phyloP scores from a whole-genome alignment of 306 rosid genomes.

The Medicago lupulina region DNA sequence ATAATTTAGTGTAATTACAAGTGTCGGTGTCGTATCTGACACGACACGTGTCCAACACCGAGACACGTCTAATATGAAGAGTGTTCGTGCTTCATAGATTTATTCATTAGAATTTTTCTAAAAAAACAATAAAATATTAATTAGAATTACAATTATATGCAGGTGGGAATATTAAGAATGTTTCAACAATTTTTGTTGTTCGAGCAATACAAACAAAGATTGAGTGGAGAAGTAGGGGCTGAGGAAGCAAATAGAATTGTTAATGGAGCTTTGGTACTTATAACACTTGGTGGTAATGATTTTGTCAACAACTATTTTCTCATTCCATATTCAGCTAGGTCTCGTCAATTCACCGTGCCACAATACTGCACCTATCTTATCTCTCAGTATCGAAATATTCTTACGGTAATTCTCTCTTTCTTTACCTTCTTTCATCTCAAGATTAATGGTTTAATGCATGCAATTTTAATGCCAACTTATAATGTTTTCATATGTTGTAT shows the following conservation, averaged over 20 bases:
- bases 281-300: conserved; percentile 75
- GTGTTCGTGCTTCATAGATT: too few relatives aligned
- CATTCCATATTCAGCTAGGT: conserved; percentile 51
- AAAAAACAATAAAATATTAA: too few relatives aligned
- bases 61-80: too few relatives aligned
- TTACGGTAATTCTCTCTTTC: conserved; percentile 39
- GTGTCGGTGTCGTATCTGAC: too few relatives aligned
- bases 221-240: conserved; percentile 53
- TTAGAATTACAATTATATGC: neutral
- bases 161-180: conserved; percentile 63
- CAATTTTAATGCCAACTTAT: neutral
- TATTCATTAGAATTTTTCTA: too few relatives aligned
- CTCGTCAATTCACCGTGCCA: conserved; percentile 63
- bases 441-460: too few relatives aligned
- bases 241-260: conserved; percentile 45
- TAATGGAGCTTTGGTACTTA: conserved; percentile 50
- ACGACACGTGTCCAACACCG: too few relatives aligned
- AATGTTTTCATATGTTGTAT: neutral
- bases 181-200: conserved; percentile 51
- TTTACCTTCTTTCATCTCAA: neutral
- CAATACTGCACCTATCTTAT: conserved; percentile 52
- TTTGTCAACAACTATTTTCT: conserved; percentile 70
- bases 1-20: too few relatives aligned
- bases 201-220: conserved; percentile 50
- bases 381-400: conserved; percentile 58